These are phyloP conservation scores for Podospora australis DNA, from an alignment of 495 filamentous ascomycete species.

Conservation along the genomic window DNA sequence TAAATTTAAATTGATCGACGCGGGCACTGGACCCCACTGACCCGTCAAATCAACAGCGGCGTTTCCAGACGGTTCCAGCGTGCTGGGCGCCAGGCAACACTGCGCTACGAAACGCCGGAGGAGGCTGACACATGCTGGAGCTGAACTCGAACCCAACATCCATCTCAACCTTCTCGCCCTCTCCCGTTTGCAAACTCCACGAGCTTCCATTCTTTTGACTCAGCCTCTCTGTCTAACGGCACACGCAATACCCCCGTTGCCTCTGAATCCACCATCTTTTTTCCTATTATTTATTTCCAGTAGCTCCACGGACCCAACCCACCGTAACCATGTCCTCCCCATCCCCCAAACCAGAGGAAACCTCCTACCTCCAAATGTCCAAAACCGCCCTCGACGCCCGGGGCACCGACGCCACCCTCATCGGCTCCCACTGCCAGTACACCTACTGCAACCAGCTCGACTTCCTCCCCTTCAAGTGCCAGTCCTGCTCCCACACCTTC, in stretches of 20 bases:
- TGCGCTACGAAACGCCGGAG: no score
- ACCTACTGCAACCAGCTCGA: constrained; percentile 88
- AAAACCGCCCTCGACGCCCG: constrained; percentile 55
- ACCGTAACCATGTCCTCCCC: constrained; percentile 36
- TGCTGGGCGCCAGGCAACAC: constrained; percentile 11
- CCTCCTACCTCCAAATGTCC: constrained; percentile 44
- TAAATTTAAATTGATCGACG: constrained; percentile 2
- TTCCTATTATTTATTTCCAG: no score
- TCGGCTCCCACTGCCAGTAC: constrained; percentile 88
- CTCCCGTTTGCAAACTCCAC: no score
- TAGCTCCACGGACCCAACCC: constrained; percentile 2
- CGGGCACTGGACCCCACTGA: not conserved
- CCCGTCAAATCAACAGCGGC: constrained; percentile 3
- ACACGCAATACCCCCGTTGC: not conserved
- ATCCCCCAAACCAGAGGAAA: constrained; percentile 31
- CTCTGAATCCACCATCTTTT: not conserved
- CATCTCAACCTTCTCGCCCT: not conserved
- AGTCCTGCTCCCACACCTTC: constrained; percentile 77
- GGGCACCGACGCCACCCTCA: constrained; percentile 70
- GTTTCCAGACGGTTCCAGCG: constrained; percentile 18
- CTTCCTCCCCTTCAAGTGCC: constrained; percentile 93
- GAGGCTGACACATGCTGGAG: not conserved
- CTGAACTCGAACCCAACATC: not conserved
- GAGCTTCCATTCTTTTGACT: constrained; percentile 8
- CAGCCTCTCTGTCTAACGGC: constrained; percentile 4